These are phyloP conservation scores for Fusarium sp. DNA, from an alignment of 2,329 filamentous ascomycete genomes.

Conservation along the genomic window DNA sequence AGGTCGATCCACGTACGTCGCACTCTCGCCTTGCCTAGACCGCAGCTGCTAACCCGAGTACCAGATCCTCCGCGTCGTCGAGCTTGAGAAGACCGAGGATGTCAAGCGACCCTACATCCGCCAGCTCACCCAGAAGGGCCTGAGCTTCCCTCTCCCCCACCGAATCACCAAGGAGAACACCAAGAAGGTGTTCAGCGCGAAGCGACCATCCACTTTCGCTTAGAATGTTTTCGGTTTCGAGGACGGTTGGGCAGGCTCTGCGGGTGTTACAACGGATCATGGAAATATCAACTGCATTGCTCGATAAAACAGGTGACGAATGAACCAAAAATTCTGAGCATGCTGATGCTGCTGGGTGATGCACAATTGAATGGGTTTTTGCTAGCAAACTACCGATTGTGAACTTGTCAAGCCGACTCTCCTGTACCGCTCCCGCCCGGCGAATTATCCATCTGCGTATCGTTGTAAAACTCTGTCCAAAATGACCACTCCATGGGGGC, in stretches of 20 bases:
- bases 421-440: conserved; percentile 41
- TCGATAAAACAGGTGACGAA: conserved; percentile 62
- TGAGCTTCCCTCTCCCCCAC: conserved; percentile 99
- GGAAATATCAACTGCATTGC: conserved; percentile 70
- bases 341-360: conserved; percentile 40
- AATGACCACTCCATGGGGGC: conserved; percentile 48
- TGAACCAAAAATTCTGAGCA: conserved; percentile 54
- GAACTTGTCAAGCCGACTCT: conserved; percentile 36
- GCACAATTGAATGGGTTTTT: conserved; percentile 48
- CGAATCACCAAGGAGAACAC: conserved; percentile 84
- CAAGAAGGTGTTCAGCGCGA: conserved; percentile 94
- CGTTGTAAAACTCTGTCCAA: conserved; percentile 60
- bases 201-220: conserved; percentile 97
- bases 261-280: conserved; percentile 73
- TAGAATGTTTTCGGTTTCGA: conserved; percentile 73
- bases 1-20: conserved; percentile 94
- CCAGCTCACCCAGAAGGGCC: conserved; percentile 94
- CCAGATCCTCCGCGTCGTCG: conserved; percentile 97
- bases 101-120: conserved; percentile 99
- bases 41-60: conserved; percentile 5
- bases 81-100: conserved; percentile 93
- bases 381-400: conserved; percentile 37
- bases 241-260: conserved; percentile 66
- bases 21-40: background rate
- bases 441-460: conserved; percentile 52